Percentiles rank a stretch among this genome's conserved stretches.
Evolutionary conservation across 495 filamentous ascomycete genomes (phyloP).

Genomic region (Penicillium chermesinum): DNA sequence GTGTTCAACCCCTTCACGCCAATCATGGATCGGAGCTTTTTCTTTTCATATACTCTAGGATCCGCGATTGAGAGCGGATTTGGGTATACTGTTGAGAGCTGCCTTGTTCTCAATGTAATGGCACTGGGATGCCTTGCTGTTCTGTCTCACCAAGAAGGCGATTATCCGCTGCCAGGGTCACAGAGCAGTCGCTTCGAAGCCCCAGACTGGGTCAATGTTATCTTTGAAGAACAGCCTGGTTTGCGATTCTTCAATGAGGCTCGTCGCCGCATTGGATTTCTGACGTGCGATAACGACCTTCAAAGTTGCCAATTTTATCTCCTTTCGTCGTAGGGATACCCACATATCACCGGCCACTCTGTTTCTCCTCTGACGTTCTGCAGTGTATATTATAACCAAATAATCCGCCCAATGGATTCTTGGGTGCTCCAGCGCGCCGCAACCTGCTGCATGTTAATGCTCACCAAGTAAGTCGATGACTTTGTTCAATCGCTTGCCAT

Average conservation of each 20-base stretch:
- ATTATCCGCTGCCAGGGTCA: slow-evolving; percentile 40
- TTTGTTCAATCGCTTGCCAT: not conserved
- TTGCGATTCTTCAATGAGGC: slow-evolving; percentile 45
- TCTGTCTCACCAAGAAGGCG: slow-evolving; percentile 38
- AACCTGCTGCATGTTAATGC: slow-evolving; percentile 41
- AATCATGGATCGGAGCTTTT: slow-evolving; percentile 46
- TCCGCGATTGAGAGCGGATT: slow-evolving; percentile 41
- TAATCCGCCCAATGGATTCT: slow-evolving; percentile 42
- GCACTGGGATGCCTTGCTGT: slow-evolving; percentile 43
- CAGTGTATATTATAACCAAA: slow-evolving; percentile 40
- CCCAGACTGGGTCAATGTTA: slow-evolving; percentile 41
- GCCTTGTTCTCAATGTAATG: slow-evolving; percentile 41
- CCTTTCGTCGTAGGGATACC: slow-evolving; percentile 34
- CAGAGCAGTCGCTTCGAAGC: slow-evolving; percentile 34
- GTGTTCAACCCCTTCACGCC: slow-evolving; percentile 44
- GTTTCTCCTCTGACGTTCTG: not conserved
- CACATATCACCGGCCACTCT: not conserved
- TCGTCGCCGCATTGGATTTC: slow-evolving; percentile 42
- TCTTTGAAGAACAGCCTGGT: slow-evolving; percentile 38
- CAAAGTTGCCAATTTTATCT: slow-evolving; percentile 46
- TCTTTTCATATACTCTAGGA: slow-evolving; percentile 41
- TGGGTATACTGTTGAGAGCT: slow-evolving; percentile 42
- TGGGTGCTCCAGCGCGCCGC: slow-evolving; percentile 48
- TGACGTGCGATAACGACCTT: slow-evolving; percentile 45
- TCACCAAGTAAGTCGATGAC: slow-evolving; percentile 35